Percentiles rank a stretch among this genome's conserved stretches.
phyloP scores from a whole-genome alignment of 2,329 filamentous ascomycete genomes.

The Aspergillus calidoustus region DNA sequence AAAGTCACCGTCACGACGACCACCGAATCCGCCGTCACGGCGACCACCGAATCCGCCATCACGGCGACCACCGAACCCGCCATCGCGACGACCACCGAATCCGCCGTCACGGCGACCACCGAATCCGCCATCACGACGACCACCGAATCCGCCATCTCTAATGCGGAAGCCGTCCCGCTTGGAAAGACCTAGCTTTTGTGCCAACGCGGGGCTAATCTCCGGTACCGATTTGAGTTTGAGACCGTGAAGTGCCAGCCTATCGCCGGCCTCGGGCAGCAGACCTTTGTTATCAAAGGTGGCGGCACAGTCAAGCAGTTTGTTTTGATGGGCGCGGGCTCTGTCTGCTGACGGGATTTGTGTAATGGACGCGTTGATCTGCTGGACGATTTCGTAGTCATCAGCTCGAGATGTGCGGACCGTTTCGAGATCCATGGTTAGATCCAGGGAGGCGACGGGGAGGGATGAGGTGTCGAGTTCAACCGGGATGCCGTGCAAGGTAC shows the following conservation, averaged over 20 bases:
- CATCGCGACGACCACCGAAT: no score
- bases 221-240: not conserved
- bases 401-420: not conserved
- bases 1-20: not conserved
- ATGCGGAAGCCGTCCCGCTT: not conserved
- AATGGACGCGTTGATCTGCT: constrained; percentile 51
- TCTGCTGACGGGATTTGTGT: constrained; percentile 27
- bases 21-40: not conserved
- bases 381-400: constrained; percentile 26
- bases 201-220: not conserved
- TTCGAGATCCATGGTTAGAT: constrained; percentile 9
- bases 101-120: not conserved
- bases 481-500: constrained; percentile 16
- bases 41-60: not conserved
- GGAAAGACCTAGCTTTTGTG: not conserved
- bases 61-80: not conserved
- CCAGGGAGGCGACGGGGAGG: constrained; percentile 16
- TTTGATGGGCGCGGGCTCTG: constrained; percentile 38
- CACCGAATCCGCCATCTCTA: not conserved
- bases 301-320: constrained; percentile 29
- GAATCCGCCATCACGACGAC: not conserved
- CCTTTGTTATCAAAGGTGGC: constrained; percentile 40
- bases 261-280: constrained; percentile 34
- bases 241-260: not conserved
- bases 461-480: constrained; percentile 25